These are phyloP conservation scores for Blastobotrys malaysiensis DNA, from an alignment of 1,139 yeast species.

Conservation along the genomic window DNA sequence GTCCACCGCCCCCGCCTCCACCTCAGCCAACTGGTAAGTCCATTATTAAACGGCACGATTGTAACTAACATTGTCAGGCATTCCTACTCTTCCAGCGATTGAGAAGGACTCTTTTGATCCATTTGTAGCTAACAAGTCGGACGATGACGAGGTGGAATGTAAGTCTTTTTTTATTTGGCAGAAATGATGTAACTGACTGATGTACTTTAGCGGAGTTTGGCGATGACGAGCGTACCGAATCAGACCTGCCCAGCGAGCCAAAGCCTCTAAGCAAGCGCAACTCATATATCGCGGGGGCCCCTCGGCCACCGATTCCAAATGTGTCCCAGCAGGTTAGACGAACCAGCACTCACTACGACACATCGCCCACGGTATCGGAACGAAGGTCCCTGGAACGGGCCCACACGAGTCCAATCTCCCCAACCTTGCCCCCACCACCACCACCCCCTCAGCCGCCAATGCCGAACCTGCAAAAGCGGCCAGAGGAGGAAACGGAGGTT, in stretches of 20 bases:
- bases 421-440: slow-evolving; percentile 8
- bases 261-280: slow-evolving; percentile 14
- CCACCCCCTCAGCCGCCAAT: slow-evolving; percentile 7
- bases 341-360: slow-evolving; percentile 13
- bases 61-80: neutral
- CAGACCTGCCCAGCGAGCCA: slow-evolving; percentile 19
- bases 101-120: neutral
- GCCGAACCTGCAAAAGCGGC: slow-evolving; percentile 4
- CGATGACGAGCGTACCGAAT: slow-evolving; percentile 33
- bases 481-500: slow-evolving; percentile 25
- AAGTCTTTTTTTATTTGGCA: neutral
- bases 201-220: slow-evolving; percentile 28
- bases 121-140: neutral
- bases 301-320: slow-evolving; percentile 26
- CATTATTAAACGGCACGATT: neutral
- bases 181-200: slow-evolving; percentile 11
- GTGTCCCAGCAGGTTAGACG: slow-evolving; percentile 5
- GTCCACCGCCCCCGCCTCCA: slow-evolving; percentile 10
- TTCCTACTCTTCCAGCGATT: neutral
- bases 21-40: neutral
- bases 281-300: slow-evolving; percentile 26
- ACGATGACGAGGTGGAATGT: neutral
- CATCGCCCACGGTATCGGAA: slow-evolving; percentile 6
- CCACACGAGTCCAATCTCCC: slow-evolving; percentile 8
- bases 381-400: slow-evolving; percentile 5